phyloP scores from a whole-genome alignment of 2,329 filamentous ascomycete species.

The Penicillium thymicola region DNA sequence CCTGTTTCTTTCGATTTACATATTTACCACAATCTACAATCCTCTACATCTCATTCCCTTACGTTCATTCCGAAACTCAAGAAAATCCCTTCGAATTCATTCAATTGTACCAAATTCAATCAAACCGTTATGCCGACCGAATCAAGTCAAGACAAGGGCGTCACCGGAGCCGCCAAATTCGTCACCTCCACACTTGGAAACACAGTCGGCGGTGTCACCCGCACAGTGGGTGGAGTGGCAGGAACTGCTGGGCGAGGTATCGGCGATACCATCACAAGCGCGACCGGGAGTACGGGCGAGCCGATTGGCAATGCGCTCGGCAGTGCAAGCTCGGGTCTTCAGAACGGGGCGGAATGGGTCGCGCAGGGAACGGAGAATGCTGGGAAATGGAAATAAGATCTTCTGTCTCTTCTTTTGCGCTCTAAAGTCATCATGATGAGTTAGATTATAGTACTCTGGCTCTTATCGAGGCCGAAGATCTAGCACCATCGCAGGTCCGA shows the following conservation, averaged over 20 bases:
- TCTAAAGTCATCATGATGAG: not conserved
- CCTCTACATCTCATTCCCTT: not conserved
- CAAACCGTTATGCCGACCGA: conserved; percentile 15
- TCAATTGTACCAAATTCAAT: not conserved
- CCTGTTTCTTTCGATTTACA: not conserved
- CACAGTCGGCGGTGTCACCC: conserved; percentile 52
- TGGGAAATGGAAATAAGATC: conserved; percentile 49
- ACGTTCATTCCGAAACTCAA: not conserved
- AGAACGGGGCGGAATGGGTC: conserved; percentile 50
- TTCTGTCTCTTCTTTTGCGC: not conserved
- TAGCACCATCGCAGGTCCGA: not conserved
- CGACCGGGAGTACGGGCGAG: conserved; percentile 53
- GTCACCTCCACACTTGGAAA: conserved; percentile 57
- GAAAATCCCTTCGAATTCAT: not conserved
- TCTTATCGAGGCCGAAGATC: not conserved
- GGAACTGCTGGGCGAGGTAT: conserved; percentile 57
- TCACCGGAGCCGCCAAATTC: conserved; percentile 53
- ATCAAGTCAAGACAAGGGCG: conserved; percentile 36
- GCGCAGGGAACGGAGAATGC: conserved; percentile 57
- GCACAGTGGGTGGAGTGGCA: conserved; percentile 53
- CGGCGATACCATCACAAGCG: conserved; percentile 54
- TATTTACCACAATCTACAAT: not conserved
- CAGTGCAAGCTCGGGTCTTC: conserved; percentile 53
- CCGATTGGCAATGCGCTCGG: conserved; percentile 56
- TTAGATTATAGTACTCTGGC: not conserved